These are phyloP conservation scores for Stachybotrys chlorohalonatus DNA, from an alignment of 2,329 filamentous ascomycete species.

Conservation along the genomic window DNA sequence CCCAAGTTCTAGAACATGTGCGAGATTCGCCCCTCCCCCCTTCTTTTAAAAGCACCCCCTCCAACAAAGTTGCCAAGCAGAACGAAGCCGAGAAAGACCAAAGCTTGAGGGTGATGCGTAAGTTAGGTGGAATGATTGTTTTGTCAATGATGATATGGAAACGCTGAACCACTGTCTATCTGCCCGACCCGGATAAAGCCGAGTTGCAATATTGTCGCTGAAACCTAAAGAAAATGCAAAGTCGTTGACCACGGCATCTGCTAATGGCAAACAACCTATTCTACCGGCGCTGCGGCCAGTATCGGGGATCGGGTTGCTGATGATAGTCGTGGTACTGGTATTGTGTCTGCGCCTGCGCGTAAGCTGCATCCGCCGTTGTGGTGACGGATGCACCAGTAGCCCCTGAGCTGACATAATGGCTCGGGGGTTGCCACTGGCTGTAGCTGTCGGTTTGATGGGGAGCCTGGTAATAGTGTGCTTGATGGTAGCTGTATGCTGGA, in stretches of 20 bases:
- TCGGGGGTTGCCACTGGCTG: conserved; percentile 4
- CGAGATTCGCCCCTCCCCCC: too few relatives aligned
- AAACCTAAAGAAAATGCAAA: background rate
- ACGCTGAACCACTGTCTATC: too few relatives aligned
- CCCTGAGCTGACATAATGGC: conserved; percentile 3
- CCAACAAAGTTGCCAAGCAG: too few relatives aligned
- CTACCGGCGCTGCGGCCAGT: conserved; percentile 5
- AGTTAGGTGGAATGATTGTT: too few relatives aligned
- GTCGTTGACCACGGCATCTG: background rate
- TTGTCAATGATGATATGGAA: too few relatives aligned
- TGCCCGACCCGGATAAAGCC: too few relatives aligned
- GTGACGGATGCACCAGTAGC: conserved; percentile 8
- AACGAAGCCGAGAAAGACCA: too few relatives aligned
- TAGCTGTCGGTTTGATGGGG: conserved; percentile 3
- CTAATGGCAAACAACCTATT: background rate
- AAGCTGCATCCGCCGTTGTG: conserved; percentile 2
- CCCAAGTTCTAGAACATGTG: too few relatives aligned
- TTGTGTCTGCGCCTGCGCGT: conserved; percentile 9
- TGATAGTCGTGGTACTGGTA: conserved; percentile 12
- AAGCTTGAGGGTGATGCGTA: too few relatives aligned
- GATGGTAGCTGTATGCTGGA: background rate
- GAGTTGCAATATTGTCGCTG: too few relatives aligned
- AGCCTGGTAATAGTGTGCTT: background rate
- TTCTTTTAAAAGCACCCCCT: too few relatives aligned
- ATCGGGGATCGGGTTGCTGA: conserved; percentile 8